Evolutionary conservation across 2,329 filamentous ascomycete species (phyloP), one percentile per base, ranked within the genome.

Genomic region (Sporothrix humicola): DNA sequence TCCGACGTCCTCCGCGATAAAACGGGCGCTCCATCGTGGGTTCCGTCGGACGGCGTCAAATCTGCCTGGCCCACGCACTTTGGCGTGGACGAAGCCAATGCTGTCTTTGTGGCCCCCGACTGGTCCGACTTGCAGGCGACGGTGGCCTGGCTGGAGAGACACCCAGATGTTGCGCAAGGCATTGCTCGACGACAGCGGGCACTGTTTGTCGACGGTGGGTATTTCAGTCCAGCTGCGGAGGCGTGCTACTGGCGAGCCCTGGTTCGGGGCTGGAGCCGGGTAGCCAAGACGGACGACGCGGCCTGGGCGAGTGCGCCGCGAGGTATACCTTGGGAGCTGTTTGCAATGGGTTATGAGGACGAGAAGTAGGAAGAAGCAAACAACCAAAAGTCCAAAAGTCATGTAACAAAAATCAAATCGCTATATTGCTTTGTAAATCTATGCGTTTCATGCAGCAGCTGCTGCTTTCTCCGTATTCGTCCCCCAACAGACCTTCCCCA

Each of bases 221-320:
- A 84, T 75, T 75, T 85, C 20, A 83, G 82, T 71, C 80, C 81
- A 2, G 84, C 84, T 15, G 83, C 84, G 0, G 85, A 86, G 76
- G 79, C 77, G 65, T 87, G 85, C 76, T 87, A 86, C 79, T 86
- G 85, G 85, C 80, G 85, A 44, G 82, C 80, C 0, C 73, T 84
- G 70, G 77, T 87, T 17, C 80, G 81, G 72, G 83, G 82, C 1
- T 87, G 85, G 85, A 81, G 78, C 74, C 69, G 77, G 26, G 81
- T 84, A 6, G 84, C 80, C 42, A 78, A 78, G 56, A 77, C 79
- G 0, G 80, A 82, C 20, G 82, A 80, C 37, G 78, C 78, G 54
- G 81, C 58, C 1, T 61, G 78, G 10, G 10, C 79, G 79, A 74
- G 78, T 78, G 2, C 77, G 17, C 58, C 58, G 42, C 15, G 31